Percentiles rank a stretch among this genome's conserved stretches.
These are phyloP conservation scores for Phytophthora sp. DNA, from an alignment of 352 stramenopile species.

Conservation along the genomic window DNA sequence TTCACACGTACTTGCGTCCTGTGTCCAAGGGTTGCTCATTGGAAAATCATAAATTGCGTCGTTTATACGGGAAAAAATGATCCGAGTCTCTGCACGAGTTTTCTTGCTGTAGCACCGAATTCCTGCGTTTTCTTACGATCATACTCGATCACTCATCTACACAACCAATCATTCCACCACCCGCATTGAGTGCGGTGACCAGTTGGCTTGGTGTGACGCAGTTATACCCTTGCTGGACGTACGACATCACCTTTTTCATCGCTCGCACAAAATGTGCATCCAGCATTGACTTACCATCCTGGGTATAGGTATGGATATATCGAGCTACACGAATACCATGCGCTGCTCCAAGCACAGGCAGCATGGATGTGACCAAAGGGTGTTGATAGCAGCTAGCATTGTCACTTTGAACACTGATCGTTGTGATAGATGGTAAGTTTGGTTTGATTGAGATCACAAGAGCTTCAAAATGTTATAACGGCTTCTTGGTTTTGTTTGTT, in stretches of 20 bases:
- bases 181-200: not conserved
- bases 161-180: not conserved
- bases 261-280: not conserved
- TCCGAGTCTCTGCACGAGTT: not conserved
- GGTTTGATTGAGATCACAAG: not conserved
- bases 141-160: not conserved
- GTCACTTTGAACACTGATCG: not conserved
- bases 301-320: not conserved
- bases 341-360: not conserved
- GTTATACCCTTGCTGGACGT: not conserved
- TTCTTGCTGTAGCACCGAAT: not conserved
- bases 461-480: not conserved
- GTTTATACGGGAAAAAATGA: not conserved
- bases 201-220: not conserved
- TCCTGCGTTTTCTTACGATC: not conserved
- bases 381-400: not conserved
- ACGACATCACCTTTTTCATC: not conserved
- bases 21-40: too few species aligned
- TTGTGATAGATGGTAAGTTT: not conserved
- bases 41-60: not conserved
- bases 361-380: not conserved
- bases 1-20: not conserved
- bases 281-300: conserved; percentile 1
- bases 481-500: conserved; percentile 18
- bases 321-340: not conserved